A percentile compares a stretch with the other conserved stretches of the same genome.
Evolutionary conservation across 352 stramenopile species (phyloP).

Genomic region (Halophytophthora batemanensis): DNA sequence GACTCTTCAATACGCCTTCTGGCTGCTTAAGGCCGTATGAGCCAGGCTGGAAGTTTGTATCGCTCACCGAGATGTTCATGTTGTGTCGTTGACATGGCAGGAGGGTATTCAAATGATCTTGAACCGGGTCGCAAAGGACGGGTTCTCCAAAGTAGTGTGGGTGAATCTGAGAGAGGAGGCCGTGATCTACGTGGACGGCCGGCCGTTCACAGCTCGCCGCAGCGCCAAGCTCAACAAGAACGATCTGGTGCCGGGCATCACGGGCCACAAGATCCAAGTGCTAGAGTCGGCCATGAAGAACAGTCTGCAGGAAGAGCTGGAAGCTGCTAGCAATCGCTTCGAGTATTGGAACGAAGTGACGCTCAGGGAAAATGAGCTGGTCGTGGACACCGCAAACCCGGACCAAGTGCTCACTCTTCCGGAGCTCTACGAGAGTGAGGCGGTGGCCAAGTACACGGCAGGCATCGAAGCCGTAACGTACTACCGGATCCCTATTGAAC

Average conservation of each 20-base stretch:
- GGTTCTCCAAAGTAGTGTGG: slow-evolving; percentile 81
- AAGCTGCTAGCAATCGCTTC: slow-evolving; percentile 39
- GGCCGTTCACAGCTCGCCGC: slow-evolving; percentile 63
- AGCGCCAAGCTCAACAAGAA: slow-evolving; percentile 83
- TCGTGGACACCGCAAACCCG: slow-evolving; percentile 34
- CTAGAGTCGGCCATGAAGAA: slow-evolving; percentile 80
- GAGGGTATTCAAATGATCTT: slow-evolving; percentile 77
- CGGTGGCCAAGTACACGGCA: slow-evolving; percentile 27
- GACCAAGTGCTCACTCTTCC: slow-evolving; percentile 55
- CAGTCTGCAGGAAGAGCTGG: slow-evolving; percentile 71
- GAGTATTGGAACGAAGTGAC: slow-evolving; percentile 82
- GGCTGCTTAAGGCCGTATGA: not conserved
- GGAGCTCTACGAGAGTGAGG: slow-evolving; percentile 56
- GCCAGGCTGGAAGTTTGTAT: not conserved
- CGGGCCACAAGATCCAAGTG: slow-evolving; percentile 76
- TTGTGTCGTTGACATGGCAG: slow-evolving; percentile 25
- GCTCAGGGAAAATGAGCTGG: slow-evolving; percentile 64
- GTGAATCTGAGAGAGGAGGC: slow-evolving; percentile 83
- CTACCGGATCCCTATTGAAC: slow-evolving; percentile 72
- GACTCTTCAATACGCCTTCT: not conserved
- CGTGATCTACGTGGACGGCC: slow-evolving; percentile 79
- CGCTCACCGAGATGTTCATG: not conserved
- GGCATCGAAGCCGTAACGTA: slow-evolving; percentile 58
- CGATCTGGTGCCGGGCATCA: slow-evolving; percentile 78
- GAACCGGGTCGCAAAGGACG: slow-evolving; percentile 54